Base-by-base conservation (phyloP, 176 grass and related monocot genomes). In the barley (Hordeum vulgare) region DNA sequence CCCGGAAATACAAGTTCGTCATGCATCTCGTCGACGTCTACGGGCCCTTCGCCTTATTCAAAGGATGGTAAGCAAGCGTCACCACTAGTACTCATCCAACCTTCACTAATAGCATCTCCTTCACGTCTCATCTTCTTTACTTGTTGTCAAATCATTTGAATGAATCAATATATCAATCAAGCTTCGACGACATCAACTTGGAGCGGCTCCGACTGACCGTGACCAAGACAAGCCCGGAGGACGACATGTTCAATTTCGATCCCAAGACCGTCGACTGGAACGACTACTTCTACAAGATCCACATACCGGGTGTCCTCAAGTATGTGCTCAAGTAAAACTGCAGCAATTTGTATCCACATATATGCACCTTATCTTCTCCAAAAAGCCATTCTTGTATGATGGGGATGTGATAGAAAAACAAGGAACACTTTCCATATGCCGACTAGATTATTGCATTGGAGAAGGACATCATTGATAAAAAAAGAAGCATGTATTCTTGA, bases 21-120 rank as follows among this genome's bases (percentile, higher is more conserved):
- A 81, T 97, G 71, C 89, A 82, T 62, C 87, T 97, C 9, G 82
- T 92, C 34, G 87, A 97, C 20, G 79, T 97, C 42, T 97, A 97
- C 37, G 64, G 81, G 3, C 91, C 94, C 0, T 97, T 92, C 37
- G 79, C 79, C 37, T 92, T 90, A 64, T 97, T 97, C 91, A 90
- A 82, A 86, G 90, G 87, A 92, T 86, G 90, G 90, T 91, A 91
- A 13, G 6, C 4, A 28, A 17, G 7, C 61, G 18, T 60, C 40
- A 27, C 6, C 20, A 11, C 13, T 47, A 42, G 15, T 54, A 6
- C 9, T 41, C 21, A 8, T 56, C 51, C 7, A 56, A 56, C 51
- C 51, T 56, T 21, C 51, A 8, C 0, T 21, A 3, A 21, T 3
- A 56, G 18, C 18, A 56, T 21, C 18, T 21, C 18, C 51, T 9